Evolutionary conservation across 2,329 filamentous ascomycete genomes (phyloP), one percentile per base, ranked within the genome.

Genomic region (Xylaria sp.): DNA sequence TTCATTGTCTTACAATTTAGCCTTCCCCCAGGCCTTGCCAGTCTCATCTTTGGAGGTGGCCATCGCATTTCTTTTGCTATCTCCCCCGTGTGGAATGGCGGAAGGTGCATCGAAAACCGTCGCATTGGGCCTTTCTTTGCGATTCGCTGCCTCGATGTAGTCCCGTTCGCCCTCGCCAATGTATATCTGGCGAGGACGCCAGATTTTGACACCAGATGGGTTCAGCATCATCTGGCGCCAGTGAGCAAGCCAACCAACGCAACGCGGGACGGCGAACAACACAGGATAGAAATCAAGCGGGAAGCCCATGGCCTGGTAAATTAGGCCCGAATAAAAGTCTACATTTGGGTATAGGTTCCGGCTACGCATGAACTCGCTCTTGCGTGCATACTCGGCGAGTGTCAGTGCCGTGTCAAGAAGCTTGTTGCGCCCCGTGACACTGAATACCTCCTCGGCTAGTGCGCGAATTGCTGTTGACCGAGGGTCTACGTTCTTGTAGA

Each of bases 401-500:
- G 75, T 72, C 4, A 80, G 71, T 5, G 81, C 81, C 0, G 81
- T 82, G 66, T 83, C 81, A 38, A 83, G 78, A 6, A 83, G 76
- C 70, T 79, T 74, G 72, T 83, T 83, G n/a, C 80, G 76, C 4
- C 81, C 81, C 1, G 81, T 82, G 25, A 82, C 80, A 44, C 75
- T 71, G 69, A 83, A 83, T 19, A 83, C 81, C 62, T 80, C 75
- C 55, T 83, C 80, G 31, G 82, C 80, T 1, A 84, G 76, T 63
- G 78, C 72, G 4, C 78, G 75, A 62, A 85, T 83, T 33, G 80
- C 80, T 5, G 76, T 82, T 10, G 78, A 80, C 3, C 83, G 79
- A 4, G 83, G 83, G 63, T 85, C 83, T 0, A 81, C 79, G 66
- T 81, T 83, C 67, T 83, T 81, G 73, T 84, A 84, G 23, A 84